Base-by-base conservation (phyloP, 306 rosid species). In the Morella rubra region DNA sequence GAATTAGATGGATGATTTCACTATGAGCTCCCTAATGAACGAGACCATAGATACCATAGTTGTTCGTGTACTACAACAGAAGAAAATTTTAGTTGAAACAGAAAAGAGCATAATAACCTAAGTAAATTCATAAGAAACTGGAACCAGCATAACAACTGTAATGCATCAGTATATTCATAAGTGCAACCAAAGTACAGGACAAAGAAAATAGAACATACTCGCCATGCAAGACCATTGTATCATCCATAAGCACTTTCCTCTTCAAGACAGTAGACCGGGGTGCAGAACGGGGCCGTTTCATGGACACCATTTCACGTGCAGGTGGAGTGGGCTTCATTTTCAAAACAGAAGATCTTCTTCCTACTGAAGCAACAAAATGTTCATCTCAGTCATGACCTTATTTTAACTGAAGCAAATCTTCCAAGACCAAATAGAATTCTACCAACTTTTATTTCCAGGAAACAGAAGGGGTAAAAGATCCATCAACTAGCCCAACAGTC, bases 241-340 rank as follows among this genome's bases (percentile, higher is more conserved):
- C 98, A 84, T 96, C 99, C 93, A 91, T 85, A 69, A 87, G 91
- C 82, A 96, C 98, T 91, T 96, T 96, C 89, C 97, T 88, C 88
- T 93, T 96, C 71, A 84, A 69, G 60, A 84, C 82, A 86, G 83
- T 85, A 77, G 85, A 73, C 19, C 97, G 96, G 5, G 82, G 27
- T 59, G 85, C 84, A 76, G 92, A 53, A 45, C 98, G 87, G 20
- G 72, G 40, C 24, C 91, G 90, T 85, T 93, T 93, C 6, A 65
- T 56, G 81, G 91, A 81, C 73, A 72, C 81, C 24, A 78, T 71
- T 75, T 89, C 96, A 80, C 89, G 83, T 58, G 75, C 90, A 44
- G 87, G 81, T 24, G 97, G 98, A 74, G 96, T 87, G 27, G 94
- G 96, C 81, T 96, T 92, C 82, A 92, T 44, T 85, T 93, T 93